Evolutionary conservation across 2,329 filamentous ascomycete species (phyloP), one percentile per base, ranked within the genome.

Genomic region (Escovopsis weberi): DNA sequence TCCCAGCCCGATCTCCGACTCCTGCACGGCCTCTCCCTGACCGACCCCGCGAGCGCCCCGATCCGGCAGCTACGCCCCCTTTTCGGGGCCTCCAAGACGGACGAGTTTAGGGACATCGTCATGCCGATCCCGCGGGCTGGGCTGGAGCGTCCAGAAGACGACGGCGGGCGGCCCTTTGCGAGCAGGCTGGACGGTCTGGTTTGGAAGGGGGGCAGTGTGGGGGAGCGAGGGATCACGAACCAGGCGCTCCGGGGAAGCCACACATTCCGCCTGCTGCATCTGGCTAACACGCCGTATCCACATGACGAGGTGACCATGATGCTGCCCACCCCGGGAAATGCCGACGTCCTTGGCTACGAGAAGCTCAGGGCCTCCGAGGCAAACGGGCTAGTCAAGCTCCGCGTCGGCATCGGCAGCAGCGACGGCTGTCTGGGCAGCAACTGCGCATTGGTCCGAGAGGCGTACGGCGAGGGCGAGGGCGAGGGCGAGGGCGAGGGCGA

Each of bases 1-100:
- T 74, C 82, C 46, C 85, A 91, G 53, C 81, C 85, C 1, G 85
- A 91, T 48, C 65, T 89, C 30, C 73, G 76, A 26, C 70, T 79
- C 47, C 67, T 89, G 1, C 84, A 89, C 52, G 81, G 83, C 36
- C 77, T 89, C 53, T 77, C 84, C 55, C 67, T 83, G 35, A 76
- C 74, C 0, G 74, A 80, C 0, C 73, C 80, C 7, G 67, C 72
- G 1, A 67, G 76, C 48, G 73, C 75, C 39, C 73, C 78, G 0
- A 72, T 80, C 1, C 71, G 75, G 47, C 68, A 79, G 18, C 67
- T 91, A 4, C 61, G 82, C 2, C 85, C 85, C 0, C 65, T 91
- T 10, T 91, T 91, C 60, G 83, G 83, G 47, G 72, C 82, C 45
- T 80, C 77, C 39, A 86, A 85, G 51, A 75, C 80, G 1, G 68